These are phyloP conservation scores for Fraxinus latifolia DNA, from an alignment of 305 asterid species.

Conservation along the genomic window DNA sequence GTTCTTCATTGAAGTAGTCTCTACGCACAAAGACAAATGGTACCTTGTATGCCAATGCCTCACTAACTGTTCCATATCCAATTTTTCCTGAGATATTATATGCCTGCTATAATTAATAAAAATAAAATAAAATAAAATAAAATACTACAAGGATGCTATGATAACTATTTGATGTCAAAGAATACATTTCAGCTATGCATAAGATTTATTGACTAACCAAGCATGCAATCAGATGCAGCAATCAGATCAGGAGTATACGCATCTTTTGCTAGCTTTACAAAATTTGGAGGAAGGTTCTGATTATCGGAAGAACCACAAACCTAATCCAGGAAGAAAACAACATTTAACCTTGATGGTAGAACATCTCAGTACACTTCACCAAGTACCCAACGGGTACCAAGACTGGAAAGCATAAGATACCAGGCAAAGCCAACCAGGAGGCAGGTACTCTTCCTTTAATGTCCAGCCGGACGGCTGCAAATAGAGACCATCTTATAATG, in stretches of 20 bases:
- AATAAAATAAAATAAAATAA: neutral
- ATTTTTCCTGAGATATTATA: conserved; percentile 68
- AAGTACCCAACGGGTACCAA: neutral
- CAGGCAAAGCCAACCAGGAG: conserved; percentile 96
- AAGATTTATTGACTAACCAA: conserved; percentile 54
- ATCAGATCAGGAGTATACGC: conserved; percentile 88
- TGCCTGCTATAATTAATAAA: neutral
- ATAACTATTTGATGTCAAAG: conserved; percentile 10
- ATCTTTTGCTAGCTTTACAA: conserved; percentile 80
- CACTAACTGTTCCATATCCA: conserved; percentile 98
- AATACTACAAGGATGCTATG: neutral
- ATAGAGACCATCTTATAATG: conserved; percentile 17
- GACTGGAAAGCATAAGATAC: conserved; percentile 37
- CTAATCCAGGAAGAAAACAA: conserved; percentile 36
- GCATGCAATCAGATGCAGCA: conserved; percentile 99
- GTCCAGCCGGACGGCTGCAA: conserved; percentile 97
- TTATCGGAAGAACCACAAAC: conserved; percentile 95
- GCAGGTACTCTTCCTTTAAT: conserved; percentile 87
- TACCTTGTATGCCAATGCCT: conserved; percentile 89
- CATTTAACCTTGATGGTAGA: conserved; percentile 6
- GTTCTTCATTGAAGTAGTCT: conserved; percentile 97
- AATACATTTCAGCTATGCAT: conserved; percentile 2
- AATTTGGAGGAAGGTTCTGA: conserved; percentile 79
- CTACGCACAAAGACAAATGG: conserved; percentile 97
- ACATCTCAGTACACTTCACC: conserved; percentile 4